phyloP scores from a whole-genome alignment of 2,329 filamentous ascomycete species.

The Talaromyces piceae region DNA sequence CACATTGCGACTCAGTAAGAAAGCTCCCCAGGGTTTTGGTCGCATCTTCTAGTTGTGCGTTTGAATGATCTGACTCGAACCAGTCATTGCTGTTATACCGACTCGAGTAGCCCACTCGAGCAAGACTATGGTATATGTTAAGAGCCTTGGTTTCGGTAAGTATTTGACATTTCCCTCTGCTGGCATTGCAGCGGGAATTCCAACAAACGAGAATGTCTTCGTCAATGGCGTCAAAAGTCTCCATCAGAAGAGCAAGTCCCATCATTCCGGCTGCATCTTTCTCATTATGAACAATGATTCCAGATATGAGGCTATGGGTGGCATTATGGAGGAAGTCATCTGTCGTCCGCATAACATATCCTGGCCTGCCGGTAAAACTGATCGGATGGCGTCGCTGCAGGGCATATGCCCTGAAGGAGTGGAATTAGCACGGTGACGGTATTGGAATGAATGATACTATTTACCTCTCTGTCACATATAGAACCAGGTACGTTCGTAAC shows the following conservation, averaged over 20 bases:
- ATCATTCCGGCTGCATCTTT: slow-evolving; percentile 38
- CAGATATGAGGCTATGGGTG: slow-evolving; percentile 30
- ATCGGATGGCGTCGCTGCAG: slow-evolving; percentile 37
- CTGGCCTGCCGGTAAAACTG: slow-evolving; percentile 34
- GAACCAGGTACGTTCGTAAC: slow-evolving; percentile 28
- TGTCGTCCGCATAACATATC: slow-evolving; percentile 20
- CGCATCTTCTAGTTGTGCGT: slow-evolving; percentile 1
- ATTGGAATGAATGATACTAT: neutral
- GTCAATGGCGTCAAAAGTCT: slow-evolving; percentile 38
- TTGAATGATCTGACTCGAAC: slow-evolving; percentile 21
- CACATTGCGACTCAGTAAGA: slow-evolving; percentile 33
- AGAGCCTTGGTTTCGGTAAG: slow-evolving; percentile 56
- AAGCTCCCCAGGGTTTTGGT: slow-evolving; percentile 14
- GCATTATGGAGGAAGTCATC: slow-evolving; percentile 32
- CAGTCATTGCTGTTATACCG: slow-evolving; percentile 28
- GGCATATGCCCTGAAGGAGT: slow-evolving; percentile 31
- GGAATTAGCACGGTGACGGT: no score
- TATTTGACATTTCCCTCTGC: slow-evolving; percentile 58
- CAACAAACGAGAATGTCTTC: slow-evolving; percentile 39
- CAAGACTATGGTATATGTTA: slow-evolving; percentile 29
- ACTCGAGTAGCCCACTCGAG: slow-evolving; percentile 25
- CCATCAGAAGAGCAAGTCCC: slow-evolving; percentile 37
- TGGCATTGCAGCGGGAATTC: slow-evolving; percentile 42
- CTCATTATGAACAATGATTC: slow-evolving; percentile 38
- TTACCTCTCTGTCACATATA: slow-evolving; percentile 31